Base-by-base conservation (phyloP, 2,329 filamentous ascomycete species). In the Alternaria hordeiaustralica region DNA sequence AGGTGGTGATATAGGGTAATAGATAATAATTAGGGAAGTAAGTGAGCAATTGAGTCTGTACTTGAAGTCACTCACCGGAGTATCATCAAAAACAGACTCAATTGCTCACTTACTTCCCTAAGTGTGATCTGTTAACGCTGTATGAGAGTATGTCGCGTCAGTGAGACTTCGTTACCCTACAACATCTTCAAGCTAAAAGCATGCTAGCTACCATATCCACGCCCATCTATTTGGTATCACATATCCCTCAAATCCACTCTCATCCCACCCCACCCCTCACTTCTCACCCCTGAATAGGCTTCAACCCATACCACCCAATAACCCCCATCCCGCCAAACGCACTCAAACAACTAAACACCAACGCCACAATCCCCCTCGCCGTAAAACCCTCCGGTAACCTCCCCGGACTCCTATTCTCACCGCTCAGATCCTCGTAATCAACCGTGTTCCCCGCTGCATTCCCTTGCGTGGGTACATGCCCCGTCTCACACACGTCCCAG, bases 361-460 rank as follows among this genome's bases (percentile, higher is more conserved):
- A 80, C 11, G 92, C 92, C 2, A 93, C 86, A 46, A 92, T 91
- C 8, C 92, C 93, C 36, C 86, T 85, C 0, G 88, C 78, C 0
- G 90, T 92, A 76, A 94, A 94, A 1, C 92, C 92, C 1, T 82
- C 84, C 0, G 92, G 91, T 15, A 95, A 75, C 46, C 81, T 84
- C 0, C 78, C 79, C 0, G 88, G 86, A 3, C 85, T 83, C 36
- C 75, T 79, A 60, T 89, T 90, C 76, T 91, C 73, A 9, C 78
- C 78, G 0, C 15, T 67, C 43, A 80, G 36, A 66, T 96, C 87
- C 0, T 92, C 80, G 9, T 88, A 80, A 68, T 95, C 80, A 0
- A 79, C 76, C 0, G 87, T 89, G 72, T 94, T 93, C 0, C 85
- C 93, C 0, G 92, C 93, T 0, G 92, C 93, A 71, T 96, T 96